Conservation (phyloP, 495 filamentous ascomycete species). For the Xanthoparmelia taractica region DNA sequence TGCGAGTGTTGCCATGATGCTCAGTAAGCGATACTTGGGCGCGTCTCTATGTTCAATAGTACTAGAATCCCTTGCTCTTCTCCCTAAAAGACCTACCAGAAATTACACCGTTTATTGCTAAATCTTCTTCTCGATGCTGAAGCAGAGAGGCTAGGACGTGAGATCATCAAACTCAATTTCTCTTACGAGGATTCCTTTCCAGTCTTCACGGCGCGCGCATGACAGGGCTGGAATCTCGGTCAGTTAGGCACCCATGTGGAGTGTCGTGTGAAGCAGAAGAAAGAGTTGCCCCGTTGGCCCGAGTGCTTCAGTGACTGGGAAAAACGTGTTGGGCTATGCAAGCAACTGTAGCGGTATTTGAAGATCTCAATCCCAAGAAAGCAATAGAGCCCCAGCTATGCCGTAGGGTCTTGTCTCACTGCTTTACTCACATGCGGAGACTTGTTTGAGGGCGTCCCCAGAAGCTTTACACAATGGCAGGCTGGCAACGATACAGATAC, state of each 20-base stretch:
- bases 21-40: neutral
- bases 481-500: neutral
- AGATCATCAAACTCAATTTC: neutral
- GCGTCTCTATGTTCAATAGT: neutral
- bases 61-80: neutral
- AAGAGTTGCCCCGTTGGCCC: neutral
- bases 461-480: neutral
- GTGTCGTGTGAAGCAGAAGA: neutral
- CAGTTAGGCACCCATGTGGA: neutral
- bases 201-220: neutral
- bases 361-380: neutral
- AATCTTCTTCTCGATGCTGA: neutral
- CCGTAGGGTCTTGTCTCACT: too few species aligned
- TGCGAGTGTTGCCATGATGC: neutral
- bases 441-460: neutral
- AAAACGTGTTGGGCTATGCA: neutral
- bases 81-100: neutral
- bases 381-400: neutral
- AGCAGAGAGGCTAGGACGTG: neutral
- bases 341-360: neutral
- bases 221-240: neutral
- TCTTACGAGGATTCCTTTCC: neutral
- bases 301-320: neutral
- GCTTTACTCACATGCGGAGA: neutral
- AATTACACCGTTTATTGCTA: neutral